Evolutionary conservation across 495 filamentous ascomycete species (phyloP), one percentile per base, ranked within the genome.

Genomic region (Xylaria intraflava): DNA sequence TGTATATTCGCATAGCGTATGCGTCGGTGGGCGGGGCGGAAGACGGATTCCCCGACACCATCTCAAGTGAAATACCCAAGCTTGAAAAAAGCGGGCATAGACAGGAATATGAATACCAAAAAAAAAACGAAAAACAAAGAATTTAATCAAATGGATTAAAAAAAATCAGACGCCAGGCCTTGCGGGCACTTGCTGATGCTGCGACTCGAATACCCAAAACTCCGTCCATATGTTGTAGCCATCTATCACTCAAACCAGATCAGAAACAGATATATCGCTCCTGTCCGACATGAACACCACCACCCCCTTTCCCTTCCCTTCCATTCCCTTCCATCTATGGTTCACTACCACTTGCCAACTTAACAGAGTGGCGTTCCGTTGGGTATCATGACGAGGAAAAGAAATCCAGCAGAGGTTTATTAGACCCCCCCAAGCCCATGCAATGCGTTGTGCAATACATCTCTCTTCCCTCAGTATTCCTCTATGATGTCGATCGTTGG

Each of bases 351-450:
- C 29, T 55, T 19, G 38, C 29, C 38, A 42, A 36, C n/a, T 43
- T 35, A 23, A 29, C n/a, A 35, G 41, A 26, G 20, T 40, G 24
- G 17, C 51, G 26, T 53, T 46, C 26, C 35, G 24, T 47, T 58
- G 62, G 62, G 63, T 64, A 66, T 66, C 60, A 50, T 63, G 53
- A 55, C 24, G 53, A 40, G 39, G 53, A 58, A 61, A 51, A 33
- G 9, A 61, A 64, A 59, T 61, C 47, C 53, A 59, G 52, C 27
- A 51, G 59, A 27, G n/a, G 27, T n/a, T 35, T 24, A 44, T 56
- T 29, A 46, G n/a, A n/a, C n/a, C 49, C 46, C 57, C 57, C 35
- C 38, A 35, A 54, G 61, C 52, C 55, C 36, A 33, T 39, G 36
- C 44, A 27, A 41, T 35, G 10, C 38, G 23, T 29, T 11, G 9